Percentiles rank a stretch among this genome's conserved stretches.
These are phyloP conservation scores for Naganishia liquefaciens DNA, from an alignment of 1,284 basidiomycete genomes.

Conservation along the genomic window DNA sequence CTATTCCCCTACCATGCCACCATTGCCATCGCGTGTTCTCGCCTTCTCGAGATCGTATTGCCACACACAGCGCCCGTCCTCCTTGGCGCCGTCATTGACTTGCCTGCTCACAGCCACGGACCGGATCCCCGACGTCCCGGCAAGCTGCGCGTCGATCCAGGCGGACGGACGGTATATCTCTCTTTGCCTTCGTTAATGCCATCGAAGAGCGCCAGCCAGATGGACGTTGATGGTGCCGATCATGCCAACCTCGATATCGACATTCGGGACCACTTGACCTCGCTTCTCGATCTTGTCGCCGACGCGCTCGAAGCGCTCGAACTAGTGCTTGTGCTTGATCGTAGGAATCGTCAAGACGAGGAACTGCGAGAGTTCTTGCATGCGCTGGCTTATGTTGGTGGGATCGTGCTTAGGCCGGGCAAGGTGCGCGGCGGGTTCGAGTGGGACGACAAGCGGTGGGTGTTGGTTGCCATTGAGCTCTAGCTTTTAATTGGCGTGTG, in stretches of 20 bases:
- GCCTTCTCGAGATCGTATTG: conserved; percentile 49
- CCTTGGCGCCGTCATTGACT: conserved; percentile 47
- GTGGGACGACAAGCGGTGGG: conserved; percentile 50
- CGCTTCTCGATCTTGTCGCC: conserved; percentile 50
- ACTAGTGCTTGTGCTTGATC: conserved; percentile 48
- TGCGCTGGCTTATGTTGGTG: conserved; percentile 52
- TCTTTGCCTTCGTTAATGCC: conserved; percentile 42
- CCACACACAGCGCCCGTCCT: conserved; percentile 45
- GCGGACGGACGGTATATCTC: conserved; percentile 46
- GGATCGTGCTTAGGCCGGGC: conserved; percentile 45
- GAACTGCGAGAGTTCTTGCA: conserved; percentile 49
- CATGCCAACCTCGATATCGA: conserved; percentile 40
- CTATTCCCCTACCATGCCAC: conserved; percentile 48
- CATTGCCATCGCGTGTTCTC: conserved; percentile 38
- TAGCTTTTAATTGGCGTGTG: neutral
- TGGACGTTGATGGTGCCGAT: conserved; percentile 35
- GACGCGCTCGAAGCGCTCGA: conserved; percentile 47
- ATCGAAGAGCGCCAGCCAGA: conserved; percentile 27
- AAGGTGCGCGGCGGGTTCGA: conserved; percentile 47
- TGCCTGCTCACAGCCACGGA: conserved; percentile 19
- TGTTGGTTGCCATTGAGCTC: conserved; percentile 51
- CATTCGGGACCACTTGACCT: conserved; percentile 50
- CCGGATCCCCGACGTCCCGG: conserved; percentile 12
- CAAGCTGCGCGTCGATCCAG: conserved; percentile 24
- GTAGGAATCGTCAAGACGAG: conserved; percentile 46